Evolutionary conservation across 257 asterid species (phyloP), one percentile per base, ranked within the genome.

Genomic region (Przewalskia tangutica): DNA sequence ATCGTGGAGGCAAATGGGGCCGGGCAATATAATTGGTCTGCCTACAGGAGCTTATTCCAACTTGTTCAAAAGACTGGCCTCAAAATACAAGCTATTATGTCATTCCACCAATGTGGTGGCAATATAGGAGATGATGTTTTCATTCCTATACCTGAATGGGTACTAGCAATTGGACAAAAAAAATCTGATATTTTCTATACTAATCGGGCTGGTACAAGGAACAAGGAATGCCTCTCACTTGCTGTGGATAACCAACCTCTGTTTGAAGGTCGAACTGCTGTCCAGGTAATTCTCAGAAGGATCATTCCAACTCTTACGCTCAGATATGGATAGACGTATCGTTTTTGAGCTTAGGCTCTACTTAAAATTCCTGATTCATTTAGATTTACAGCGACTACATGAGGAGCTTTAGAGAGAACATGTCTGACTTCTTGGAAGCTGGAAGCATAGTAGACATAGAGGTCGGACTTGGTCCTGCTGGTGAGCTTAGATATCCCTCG

Each of bases 51-150:
- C 65, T 84, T 95, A 44, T 92, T 95, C 79, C 79, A 82, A n/a
- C 87, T 92, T 66, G 90, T 91, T 51, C 83, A 73, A 77, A 86
- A 85, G 88, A 89, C 87, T 80, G 91, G 92, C 16, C 77, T 95
- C 56, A 88, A 88, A 83, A 85, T 92, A 11, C 97, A 91, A 85
- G 97, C 95, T 3, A 93, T 95, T 65, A 90, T 92, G 98, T 95
- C 98, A 4, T 93, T 95, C 86, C 98, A 95, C 84, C 98, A 93
- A 82, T 95, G 98, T 34, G 97, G 97, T 27, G 97, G 98, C 65
- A 93, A 93, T 54, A 58, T 93, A 10, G 98, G 98, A 36, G 98
- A 95, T 13, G 88, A 58, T 10, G 97, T 91, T 14, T 79, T 80
- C 82, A 89, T 92, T 56, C 94, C 97, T 4, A 63, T 95, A 17